A percentile compares a stretch with the other conserved stretches of the same genome.
These are phyloP conservation scores for Megacollybia marginata DNA, from an alignment of 768 basidiomycete species.

Conservation along the genomic window DNA sequence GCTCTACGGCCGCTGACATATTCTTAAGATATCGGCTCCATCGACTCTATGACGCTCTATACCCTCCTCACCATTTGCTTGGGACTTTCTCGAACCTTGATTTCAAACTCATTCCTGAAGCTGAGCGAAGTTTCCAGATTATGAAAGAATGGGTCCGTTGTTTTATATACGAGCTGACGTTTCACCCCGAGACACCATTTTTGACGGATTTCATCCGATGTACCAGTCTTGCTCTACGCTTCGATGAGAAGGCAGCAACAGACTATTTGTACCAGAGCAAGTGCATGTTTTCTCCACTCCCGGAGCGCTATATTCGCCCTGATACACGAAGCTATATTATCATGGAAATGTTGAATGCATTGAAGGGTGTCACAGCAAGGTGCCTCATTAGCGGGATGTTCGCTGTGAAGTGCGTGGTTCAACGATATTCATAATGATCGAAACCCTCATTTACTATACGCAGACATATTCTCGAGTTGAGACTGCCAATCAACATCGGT, in stretches of 20 bases:
- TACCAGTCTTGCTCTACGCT: conserved; percentile 26
- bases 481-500: conserved; percentile 33
- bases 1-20: background rate
- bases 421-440: too few species aligned
- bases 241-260: conserved; percentile 28
- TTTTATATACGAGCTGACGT: conserved; percentile 27
- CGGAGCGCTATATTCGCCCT: conserved; percentile 12
- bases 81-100: conserved; percentile 35
- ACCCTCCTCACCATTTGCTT: conserved; percentile 36
- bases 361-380: too few species aligned
- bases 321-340: too few species aligned
- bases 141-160: conserved; percentile 40
- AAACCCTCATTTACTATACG: too few species aligned
- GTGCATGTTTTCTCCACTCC: conserved; percentile 5
- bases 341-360: too few species aligned
- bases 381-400: too few species aligned
- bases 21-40: conserved; percentile 36
- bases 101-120: conserved; percentile 29
- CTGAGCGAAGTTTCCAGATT: conserved; percentile 23
- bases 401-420: too few species aligned
- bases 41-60: conserved; percentile 41
- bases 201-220: conserved; percentile 33
- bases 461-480: conserved; percentile 37
- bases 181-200: conserved; percentile 17
- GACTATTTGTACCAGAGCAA: conserved; percentile 24